Percentiles rank a stretch among this genome's conserved stretches.
Conservation (phyloP, 768 basidiomycete species). For the Trichaptum fuscoviolaceum region DNA sequence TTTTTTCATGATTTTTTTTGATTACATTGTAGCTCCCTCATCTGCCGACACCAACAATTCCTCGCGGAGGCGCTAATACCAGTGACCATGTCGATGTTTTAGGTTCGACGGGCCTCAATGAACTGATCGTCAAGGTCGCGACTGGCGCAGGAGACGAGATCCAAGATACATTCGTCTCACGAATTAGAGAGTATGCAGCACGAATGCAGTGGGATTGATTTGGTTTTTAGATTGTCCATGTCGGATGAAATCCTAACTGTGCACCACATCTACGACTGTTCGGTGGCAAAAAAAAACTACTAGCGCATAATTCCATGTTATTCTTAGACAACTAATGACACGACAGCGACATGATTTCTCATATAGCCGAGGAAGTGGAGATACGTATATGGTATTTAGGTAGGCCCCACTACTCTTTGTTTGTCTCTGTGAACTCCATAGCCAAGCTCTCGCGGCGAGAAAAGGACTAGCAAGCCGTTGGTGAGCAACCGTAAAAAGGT, state of each 20-base stretch:
- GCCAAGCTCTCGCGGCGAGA: neutral
- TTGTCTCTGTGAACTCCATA: neutral
- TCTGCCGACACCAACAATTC: constrained; percentile 63
- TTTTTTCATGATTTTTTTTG: neutral
- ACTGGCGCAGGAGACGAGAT: constrained; percentile 77
- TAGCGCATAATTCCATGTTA: neutral
- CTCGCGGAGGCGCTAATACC: constrained; percentile 87
- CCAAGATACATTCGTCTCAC: constrained; percentile 63
- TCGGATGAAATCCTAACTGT: too few relatives aligned
- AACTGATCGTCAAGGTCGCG: constrained; percentile 86
- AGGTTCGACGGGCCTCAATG: constrained; percentile 76
- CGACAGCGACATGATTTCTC: neutral
- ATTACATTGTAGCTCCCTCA: constrained; percentile 60
- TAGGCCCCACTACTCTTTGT: neutral
- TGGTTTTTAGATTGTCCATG: neutral
- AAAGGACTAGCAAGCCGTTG: neutral
- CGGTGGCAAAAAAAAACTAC: too few relatives aligned
- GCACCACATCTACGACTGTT: too few relatives aligned
- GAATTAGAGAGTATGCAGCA: constrained; percentile 69
- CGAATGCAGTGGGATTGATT: constrained; percentile 74
- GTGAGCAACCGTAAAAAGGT: neutral
- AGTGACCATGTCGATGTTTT: constrained; percentile 80
- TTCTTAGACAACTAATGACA: neutral
- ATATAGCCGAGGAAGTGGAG: neutral
- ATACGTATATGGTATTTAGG: neutral